Conservation (phyloP, 306 rosid species). For the Cucurbita argyrosperma region DNA sequence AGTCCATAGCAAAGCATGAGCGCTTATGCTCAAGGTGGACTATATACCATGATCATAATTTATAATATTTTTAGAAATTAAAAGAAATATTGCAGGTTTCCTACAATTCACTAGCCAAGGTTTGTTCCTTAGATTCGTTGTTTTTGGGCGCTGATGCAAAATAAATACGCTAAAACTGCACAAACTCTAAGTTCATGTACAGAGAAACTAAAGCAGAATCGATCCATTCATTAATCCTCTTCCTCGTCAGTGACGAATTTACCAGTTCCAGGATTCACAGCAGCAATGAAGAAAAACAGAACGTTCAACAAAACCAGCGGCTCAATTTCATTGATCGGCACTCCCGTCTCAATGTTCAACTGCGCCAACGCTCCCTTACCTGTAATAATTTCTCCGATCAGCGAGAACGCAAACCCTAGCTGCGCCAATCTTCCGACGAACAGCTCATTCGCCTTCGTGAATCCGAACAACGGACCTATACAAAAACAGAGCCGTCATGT, state of each 20-base stretch:
- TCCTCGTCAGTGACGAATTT: slow-evolving; percentile 66
- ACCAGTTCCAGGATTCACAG: slow-evolving; percentile 93
- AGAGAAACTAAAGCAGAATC: background rate
- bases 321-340: slow-evolving; percentile 80
- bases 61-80: too few relatives aligned
- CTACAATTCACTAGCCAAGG: background rate
- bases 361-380: slow-evolving; percentile 97
- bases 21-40: too few relatives aligned
- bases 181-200: background rate
- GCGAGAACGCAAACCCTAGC: slow-evolving; percentile 77
- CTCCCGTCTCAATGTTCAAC: slow-evolving; percentile 86
- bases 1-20: too few relatives aligned
- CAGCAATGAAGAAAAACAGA: slow-evolving; percentile 84
- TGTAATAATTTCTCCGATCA: slow-evolving; percentile 85
- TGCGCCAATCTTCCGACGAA: slow-evolving; percentile 99
- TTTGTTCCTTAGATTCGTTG: background rate
- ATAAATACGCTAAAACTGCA: background rate
- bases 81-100: background rate
- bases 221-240: slow-evolving; percentile 21
- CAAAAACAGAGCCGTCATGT: background rate
- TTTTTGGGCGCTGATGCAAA: background rate
- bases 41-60: too few relatives aligned
- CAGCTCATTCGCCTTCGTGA: slow-evolving; percentile 80
- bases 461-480: slow-evolving; percentile 87
- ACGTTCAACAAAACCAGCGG: slow-evolving; percentile 80